A percentile compares a stretch with the other conserved stretches of the same genome.
phyloP scores from a whole-genome alignment of 805 yeast species.

The Nakazawaea wyomingensis region DNA sequence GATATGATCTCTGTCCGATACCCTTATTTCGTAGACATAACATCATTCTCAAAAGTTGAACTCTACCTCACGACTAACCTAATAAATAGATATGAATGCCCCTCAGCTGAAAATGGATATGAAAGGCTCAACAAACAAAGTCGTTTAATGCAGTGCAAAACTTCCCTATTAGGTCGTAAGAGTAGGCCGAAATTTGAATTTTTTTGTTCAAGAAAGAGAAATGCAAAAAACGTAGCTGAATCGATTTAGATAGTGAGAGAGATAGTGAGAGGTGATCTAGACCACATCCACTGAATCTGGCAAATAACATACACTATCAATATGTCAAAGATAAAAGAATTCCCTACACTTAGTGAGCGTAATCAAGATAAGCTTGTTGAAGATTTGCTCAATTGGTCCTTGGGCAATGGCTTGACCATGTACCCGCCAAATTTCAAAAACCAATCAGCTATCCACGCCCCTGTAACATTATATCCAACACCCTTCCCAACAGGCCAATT shows the following conservation, averaged over 20 bases:
- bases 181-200: neutral
- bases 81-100: too few relatives aligned
- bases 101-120: too few relatives aligned
- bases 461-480: constrained; percentile 87
- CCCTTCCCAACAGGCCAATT: constrained; percentile 73
- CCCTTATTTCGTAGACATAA: too few relatives aligned
- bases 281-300: neutral
- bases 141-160: too few relatives aligned
- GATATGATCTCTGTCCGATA: too few relatives aligned
- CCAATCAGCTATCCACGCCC: constrained; percentile 59
- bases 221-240: too few relatives aligned
- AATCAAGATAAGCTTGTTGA: constrained; percentile 31
- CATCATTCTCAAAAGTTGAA: too few relatives aligned
- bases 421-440: constrained; percentile 54
- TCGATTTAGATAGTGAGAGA: neutral
- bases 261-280: neutral
- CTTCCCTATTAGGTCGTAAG: too few relatives aligned
- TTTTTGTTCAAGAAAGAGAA: too few relatives aligned
- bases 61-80: too few relatives aligned
- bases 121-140: too few relatives aligned
- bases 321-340: constrained; percentile 6
- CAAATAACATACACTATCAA: neutral
- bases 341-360: constrained; percentile 9
- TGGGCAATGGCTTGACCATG: constrained; percentile 79
- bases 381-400: constrained; percentile 65